Percentiles rank a stretch among this genome's conserved stretches.
Conservation (phyloP, 169 alveolate species). For the Cryptosporidium ubiquitum region DNA sequence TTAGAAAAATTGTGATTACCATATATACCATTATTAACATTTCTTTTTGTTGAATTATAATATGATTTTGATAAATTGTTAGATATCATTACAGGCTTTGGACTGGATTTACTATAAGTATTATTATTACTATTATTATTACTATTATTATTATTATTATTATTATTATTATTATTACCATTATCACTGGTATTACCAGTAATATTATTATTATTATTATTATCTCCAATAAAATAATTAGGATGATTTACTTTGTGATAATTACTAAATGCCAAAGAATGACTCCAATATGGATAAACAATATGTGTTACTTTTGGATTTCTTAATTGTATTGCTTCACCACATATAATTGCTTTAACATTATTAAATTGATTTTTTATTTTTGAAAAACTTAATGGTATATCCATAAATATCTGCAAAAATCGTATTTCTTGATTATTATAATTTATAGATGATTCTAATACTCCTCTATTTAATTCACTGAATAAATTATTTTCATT, state of each 20-base stretch:
- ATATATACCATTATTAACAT: background rate
- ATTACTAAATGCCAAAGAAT: conserved; percentile 35
- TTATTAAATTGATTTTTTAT: conserved; percentile 21
- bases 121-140: background rate
- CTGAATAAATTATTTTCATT: too few species aligned
- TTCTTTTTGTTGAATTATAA: background rate
- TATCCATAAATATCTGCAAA: conserved; percentile 36
- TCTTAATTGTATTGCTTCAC: conserved; percentile 21
- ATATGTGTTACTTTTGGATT: background rate
- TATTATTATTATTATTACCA: background rate
- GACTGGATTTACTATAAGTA: background rate
- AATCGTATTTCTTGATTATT: conserved; percentile 7
- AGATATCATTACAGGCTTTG: conserved; percentile 6
- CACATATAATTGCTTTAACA: conserved; percentile 60
- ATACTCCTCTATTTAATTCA: background rate
- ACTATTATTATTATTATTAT: too few species aligned
- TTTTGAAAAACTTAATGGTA: conserved; percentile 42
- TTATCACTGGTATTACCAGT: background rate
- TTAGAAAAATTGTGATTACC: background rate
- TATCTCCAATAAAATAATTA: background rate
- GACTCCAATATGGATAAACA: conserved; percentile 57
- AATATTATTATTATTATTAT: background rate
- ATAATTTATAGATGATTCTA: background rate
- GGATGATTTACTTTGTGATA: background rate
- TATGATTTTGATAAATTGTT: background rate